Base-by-base conservation (phyloP, 345 rosid genomes). In the Salix brachista region DNA sequence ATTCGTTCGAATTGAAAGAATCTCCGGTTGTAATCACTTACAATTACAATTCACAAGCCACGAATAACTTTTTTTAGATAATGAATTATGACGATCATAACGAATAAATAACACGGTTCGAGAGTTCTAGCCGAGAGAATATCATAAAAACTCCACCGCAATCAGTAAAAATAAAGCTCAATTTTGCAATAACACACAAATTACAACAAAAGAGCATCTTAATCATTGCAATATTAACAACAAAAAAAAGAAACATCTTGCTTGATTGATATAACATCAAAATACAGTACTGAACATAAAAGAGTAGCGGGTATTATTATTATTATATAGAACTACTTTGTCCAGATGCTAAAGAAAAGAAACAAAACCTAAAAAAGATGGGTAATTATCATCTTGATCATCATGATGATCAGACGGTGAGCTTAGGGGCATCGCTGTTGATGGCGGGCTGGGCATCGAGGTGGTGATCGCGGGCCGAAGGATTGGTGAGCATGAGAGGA, bases 401-500 rank as follows among this genome's bases (percentile, higher is more conserved):
- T 32, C 32, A 69, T 11, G 21, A 61, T 42, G 60, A 74, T 76
- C 72, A 86, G 52, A 54, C 66, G 41, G 80, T 66, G 65, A 76
- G 74, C 65, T 80, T 72, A 52, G 70, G 72, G 72, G 76, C 76
- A 74, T 67, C 80, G 60, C 80, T 32, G 70, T 76, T 6, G 70
- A 75, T 2, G 69, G 79, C 10, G 6, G 69, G 83, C 65, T 73
- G 80, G 74, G 44, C 23, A 30, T 54, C 46, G 56, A 32, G 41
- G 13, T 77, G 61, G 72, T 56, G 67, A 13, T 78, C 80, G 37
- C 54, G 79, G 19, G 48, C 50, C 4, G 73, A 16, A 70, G 88
- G 75, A 58, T 80, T 80, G 80, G 89, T 58, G 73, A 85, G 72
- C 82, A 87, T 76, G 75, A 89, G 89, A 48, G 92, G 92, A 62